phyloP scores from a whole-genome alignment of 768 basidiomycete genomes.

The Filobasidium wieringae region DNA sequence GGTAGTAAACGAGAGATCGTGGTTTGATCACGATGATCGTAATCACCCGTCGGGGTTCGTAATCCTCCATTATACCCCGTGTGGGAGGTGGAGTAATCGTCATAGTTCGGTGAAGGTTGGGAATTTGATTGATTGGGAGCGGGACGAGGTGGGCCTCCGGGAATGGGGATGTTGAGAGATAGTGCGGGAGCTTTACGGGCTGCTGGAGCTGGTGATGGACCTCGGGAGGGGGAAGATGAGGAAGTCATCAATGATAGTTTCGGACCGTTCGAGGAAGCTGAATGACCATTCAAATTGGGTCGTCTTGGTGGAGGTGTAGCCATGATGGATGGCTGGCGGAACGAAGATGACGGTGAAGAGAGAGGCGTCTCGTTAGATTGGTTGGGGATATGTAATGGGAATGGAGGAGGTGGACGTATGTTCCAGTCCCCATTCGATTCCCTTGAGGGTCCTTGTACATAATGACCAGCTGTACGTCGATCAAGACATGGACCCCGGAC shows the following conservation, averaged over 20 bases:
- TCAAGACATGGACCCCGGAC: background rate
- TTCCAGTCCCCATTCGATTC: background rate
- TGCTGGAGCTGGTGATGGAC: no score
- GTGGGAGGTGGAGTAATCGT: constrained; percentile 21
- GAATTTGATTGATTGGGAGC: background rate
- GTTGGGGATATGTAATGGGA: background rate
- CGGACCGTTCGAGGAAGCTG: background rate
- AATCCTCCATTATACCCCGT: constrained; percentile 15
- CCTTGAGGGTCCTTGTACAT: background rate
- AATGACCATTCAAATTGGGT: background rate
- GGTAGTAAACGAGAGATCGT: background rate
- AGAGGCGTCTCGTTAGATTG: background rate
- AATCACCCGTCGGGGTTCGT: constrained; percentile 15
- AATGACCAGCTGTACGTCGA: background rate
- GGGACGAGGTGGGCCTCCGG: background rate
- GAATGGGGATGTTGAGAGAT: background rate
- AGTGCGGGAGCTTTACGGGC: background rate
- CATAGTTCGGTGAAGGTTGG: constrained; percentile 2
- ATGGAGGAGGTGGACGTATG: background rate
- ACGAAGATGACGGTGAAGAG: background rate
- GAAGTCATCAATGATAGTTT: background rate
- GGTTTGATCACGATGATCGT: background rate
- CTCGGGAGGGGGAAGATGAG: background rate
- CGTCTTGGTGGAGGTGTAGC: background rate
- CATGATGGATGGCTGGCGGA: background rate